Evolutionary conservation across 495 filamentous ascomycete species (phyloP).

Genomic region (Aspergillus nidulans): DNA sequence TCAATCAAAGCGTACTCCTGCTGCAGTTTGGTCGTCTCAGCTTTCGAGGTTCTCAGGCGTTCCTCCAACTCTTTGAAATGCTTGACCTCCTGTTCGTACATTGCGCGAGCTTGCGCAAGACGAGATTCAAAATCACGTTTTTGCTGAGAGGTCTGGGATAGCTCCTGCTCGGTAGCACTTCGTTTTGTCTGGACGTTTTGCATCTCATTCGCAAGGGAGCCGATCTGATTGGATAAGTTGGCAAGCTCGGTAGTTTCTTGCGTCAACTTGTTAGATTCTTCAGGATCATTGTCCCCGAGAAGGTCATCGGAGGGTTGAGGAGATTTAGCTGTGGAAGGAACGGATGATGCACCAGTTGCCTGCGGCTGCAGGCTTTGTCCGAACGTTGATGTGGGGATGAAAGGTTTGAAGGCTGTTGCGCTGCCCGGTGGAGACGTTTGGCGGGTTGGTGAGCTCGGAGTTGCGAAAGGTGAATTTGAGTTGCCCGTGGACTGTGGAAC

Average conservation of each 20-base stretch:
- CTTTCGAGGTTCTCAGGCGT: slow-evolving; percentile 66
- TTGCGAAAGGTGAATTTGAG: slow-evolving; percentile 45
- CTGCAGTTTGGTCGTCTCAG: slow-evolving; percentile 77
- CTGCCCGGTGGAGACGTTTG: slow-evolving; percentile 34
- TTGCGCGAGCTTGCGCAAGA: slow-evolving; percentile 71
- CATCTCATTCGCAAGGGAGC: slow-evolving; percentile 86
- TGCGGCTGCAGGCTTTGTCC: slow-evolving; percentile 78
- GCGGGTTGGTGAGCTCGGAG: slow-evolving; percentile 36
- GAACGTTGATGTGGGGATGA: slow-evolving; percentile 85
- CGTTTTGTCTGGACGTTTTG: slow-evolving; percentile 83
- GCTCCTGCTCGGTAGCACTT: slow-evolving; percentile 66
- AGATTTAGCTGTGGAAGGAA: slow-evolving; percentile 39
- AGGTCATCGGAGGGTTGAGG: slow-evolving; percentile 74
- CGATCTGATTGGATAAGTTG: slow-evolving; percentile 92
- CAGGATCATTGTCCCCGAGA: slow-evolving; percentile 89
- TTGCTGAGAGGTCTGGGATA: slow-evolving; percentile 73
- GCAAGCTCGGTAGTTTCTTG: slow-evolving; percentile 90
- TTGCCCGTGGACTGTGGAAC: slow-evolving; percentile 67
- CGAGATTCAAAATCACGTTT: slow-evolving; percentile 90
- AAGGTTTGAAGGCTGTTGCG: slow-evolving; percentile 72
- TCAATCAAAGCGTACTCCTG: slow-evolving; percentile 79
- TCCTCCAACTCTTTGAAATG: slow-evolving; percentile 81
- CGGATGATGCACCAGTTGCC: slow-evolving; percentile 64
- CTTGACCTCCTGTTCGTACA: slow-evolving; percentile 91
- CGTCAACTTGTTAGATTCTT: slow-evolving; percentile 79